These are phyloP conservation scores for Noccaea caerulescens DNA, from an alignment of 345 rosid species.

Conservation along the genomic window DNA sequence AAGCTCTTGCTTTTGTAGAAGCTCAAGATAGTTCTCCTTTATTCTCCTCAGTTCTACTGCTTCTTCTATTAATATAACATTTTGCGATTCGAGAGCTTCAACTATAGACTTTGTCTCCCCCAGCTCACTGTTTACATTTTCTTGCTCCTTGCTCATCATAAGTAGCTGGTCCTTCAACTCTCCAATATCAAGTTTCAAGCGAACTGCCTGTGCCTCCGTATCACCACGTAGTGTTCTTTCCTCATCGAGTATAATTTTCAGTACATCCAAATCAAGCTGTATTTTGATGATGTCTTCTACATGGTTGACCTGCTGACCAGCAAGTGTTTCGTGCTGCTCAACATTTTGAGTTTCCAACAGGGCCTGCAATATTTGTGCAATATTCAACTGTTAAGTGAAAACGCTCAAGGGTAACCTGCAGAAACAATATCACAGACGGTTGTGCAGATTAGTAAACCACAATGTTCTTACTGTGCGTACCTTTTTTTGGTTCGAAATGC, in stretches of 20 bases:
- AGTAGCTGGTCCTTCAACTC: conserved; percentile 45
- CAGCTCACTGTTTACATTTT: conserved; percentile 56
- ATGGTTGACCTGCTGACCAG: conserved; percentile 47
- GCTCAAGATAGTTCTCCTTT: conserved; percentile 54
- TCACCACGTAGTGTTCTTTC: conserved; percentile 61
- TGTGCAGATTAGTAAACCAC: conserved; percentile 28
- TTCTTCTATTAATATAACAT: conserved; percentile 65
- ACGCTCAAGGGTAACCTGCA: conserved; percentile 15
- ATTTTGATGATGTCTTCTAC: conserved; percentile 72
- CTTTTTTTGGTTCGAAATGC: conserved; percentile 41
- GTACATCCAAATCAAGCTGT: conserved; percentile 86
- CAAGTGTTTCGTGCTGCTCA: conserved; percentile 34
- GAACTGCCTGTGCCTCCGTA: conserved; percentile 51
- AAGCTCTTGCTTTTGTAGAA: conserved; percentile 57
- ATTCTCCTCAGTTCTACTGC: conserved; percentile 65
- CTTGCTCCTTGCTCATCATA: conserved; percentile 50
- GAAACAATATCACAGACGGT: conserved; percentile 29
- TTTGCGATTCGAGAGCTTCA: conserved; percentile 88
- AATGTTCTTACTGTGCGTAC: conserved; percentile 37
- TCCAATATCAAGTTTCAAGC: conserved; percentile 61
- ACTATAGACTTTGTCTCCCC: conserved; percentile 67
- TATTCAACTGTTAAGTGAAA: conserved; percentile 28
- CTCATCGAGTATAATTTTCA: conserved; percentile 78
- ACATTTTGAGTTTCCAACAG: conserved; percentile 39
- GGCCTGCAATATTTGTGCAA: conserved; percentile 42